Evolutionary conservation across 2,329 filamentous ascomycete species (phyloP).

Genomic region (Fusarium albidum): DNA sequence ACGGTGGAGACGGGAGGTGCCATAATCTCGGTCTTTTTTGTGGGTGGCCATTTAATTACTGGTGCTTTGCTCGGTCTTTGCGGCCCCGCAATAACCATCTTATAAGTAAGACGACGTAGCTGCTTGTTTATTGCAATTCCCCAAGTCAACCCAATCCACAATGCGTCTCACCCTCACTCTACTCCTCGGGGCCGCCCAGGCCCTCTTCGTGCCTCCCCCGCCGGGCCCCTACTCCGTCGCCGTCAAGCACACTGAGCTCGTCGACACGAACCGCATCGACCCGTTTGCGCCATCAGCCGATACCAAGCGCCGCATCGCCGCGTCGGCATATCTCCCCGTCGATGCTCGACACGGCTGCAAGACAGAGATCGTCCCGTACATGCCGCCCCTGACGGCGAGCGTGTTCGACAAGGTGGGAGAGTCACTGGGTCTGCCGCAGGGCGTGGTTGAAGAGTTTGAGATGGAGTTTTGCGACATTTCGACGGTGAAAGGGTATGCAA

Average conservation of each 20-base stretch:
- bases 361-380: constrained; percentile 5
- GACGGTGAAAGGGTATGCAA: background rate
- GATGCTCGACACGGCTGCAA: constrained; percentile 9
- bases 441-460: constrained; percentile 7
- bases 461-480: constrained; percentile 26
- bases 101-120: no score
- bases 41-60: no score
- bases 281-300: constrained; percentile 9
- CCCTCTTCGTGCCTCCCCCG: constrained; percentile 10
- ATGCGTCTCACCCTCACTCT: background rate
- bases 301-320: constrained; percentile 16
- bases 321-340: constrained; percentile 21
- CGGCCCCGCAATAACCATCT: no score
- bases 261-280: constrained; percentile 14
- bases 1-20: no score
- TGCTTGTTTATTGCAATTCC: no score
- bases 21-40: no score
- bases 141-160: background rate
- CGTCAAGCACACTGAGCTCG: constrained; percentile 8
- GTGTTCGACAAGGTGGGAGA: constrained; percentile 11
- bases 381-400: constrained; percentile 16
- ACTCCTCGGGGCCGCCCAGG: background rate
- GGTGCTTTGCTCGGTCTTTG: no score
- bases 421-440: constrained; percentile 6
- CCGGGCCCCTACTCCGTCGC: constrained; percentile 7